phyloP scores from a whole-genome alignment of 2,329 filamentous ascomycete genomes.

The Colletotrichum musicola region DNA sequence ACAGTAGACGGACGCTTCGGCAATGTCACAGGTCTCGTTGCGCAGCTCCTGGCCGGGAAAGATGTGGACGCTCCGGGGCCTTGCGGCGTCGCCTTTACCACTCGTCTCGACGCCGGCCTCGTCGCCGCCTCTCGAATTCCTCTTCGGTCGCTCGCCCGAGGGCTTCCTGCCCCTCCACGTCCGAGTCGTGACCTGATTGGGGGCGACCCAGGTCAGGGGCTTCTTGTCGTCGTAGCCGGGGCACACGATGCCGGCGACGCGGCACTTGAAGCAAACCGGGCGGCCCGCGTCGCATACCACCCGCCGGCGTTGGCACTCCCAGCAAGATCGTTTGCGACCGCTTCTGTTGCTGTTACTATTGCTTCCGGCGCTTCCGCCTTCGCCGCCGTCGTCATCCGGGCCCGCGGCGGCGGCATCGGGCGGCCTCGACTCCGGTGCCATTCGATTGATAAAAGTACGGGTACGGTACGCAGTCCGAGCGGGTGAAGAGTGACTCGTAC shows the following conservation, averaged over 20 bases:
- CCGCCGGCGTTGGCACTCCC: not conserved
- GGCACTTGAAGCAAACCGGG: not conserved
- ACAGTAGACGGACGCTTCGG: conserved; percentile 29
- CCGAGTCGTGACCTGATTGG: conserved; percentile 15
- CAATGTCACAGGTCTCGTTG: conserved; percentile 29
- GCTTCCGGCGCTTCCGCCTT: not conserved
- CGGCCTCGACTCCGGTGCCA: too few relatives aligned
- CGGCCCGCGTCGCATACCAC: not conserved
- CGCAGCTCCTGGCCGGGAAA: conserved; percentile 21
- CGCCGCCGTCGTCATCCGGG: too few relatives aligned
- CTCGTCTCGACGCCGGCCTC: too few relatives aligned
- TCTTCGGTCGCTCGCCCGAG: not conserved
- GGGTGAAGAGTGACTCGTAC: too few relatives aligned
- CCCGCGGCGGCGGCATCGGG: too few relatives aligned
- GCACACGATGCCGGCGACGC: not conserved
- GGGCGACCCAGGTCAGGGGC: conserved; percentile 52
- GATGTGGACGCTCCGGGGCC: not conserved
- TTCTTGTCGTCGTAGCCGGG: conserved; percentile 40
- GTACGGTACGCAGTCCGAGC: too few relatives aligned
- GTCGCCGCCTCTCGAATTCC: not conserved
- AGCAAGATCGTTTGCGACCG: not conserved
- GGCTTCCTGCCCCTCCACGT: not conserved
- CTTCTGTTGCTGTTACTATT: not conserved
- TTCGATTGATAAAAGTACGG: too few relatives aligned
- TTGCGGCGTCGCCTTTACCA: not conserved